Percentiles rank a stretch among this genome's conserved stretches.
These are phyloP conservation scores for Daldinia bambusicola DNA, from an alignment of 495 filamentous ascomycete species.

Conservation along the genomic window DNA sequence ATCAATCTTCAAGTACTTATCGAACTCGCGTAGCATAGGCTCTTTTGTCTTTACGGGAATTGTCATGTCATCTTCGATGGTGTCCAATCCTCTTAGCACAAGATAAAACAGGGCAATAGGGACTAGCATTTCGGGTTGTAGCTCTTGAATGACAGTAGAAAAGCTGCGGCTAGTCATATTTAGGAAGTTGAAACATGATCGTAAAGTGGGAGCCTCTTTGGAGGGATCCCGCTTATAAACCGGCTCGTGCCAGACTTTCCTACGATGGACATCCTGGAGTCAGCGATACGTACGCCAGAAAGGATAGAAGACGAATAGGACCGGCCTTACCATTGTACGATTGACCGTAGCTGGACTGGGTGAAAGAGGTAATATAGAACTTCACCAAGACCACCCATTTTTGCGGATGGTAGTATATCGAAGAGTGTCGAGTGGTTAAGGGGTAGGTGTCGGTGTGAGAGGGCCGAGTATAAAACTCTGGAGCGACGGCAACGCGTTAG, in stretches of 20 bases:
- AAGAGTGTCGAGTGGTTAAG: constrained; percentile 2
- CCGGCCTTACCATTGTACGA: constrained; percentile 85
- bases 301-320: not conserved
- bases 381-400: constrained; percentile 60
- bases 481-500: not conserved
- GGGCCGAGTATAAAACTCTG: not conserved
- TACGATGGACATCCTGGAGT: constrained; percentile 51
- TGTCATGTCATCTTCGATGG: constrained; percentile 98
- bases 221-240: constrained; percentile 82
- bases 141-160: constrained; percentile 90
- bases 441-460: constrained; percentile 11
- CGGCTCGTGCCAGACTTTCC: constrained; percentile 96
- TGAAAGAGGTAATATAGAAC: constrained; percentile 82
- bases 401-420: constrained; percentile 26
- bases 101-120: constrained; percentile 96
- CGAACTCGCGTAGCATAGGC: constrained; percentile 83
- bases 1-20: constrained; percentile 77
- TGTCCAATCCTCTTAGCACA: constrained; percentile 88
- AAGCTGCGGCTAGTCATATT: constrained; percentile 93
- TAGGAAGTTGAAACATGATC: constrained; percentile 85
- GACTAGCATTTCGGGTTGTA: constrained; percentile 91
- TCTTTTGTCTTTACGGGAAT: constrained; percentile 83
- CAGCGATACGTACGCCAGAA: constrained; percentile 28
- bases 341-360: constrained; percentile 78
- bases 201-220: constrained; percentile 77